These are phyloP conservation scores for Wickerhamomyces sp. DNA, from an alignment of 1,139 yeast species.

Conservation along the genomic window DNA sequence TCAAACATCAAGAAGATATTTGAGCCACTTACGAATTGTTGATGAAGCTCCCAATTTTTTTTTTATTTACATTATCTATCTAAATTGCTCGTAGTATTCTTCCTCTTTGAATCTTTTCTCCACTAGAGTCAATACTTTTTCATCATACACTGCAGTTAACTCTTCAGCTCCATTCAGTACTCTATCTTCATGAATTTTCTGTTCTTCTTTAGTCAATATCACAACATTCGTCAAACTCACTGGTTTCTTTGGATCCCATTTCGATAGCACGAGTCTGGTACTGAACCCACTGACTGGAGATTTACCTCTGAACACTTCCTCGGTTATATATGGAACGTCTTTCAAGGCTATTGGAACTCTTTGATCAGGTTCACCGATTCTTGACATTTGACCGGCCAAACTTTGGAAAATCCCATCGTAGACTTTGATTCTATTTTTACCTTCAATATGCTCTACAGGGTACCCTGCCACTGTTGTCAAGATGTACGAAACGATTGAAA, in stretches of 20 bases:
- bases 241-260: conserved; percentile 70
- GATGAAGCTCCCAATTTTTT: too few relatives aligned
- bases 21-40: too few relatives aligned
- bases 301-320: conserved; percentile 89
- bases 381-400: conserved; percentile 79
- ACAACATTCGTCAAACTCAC: conserved; percentile 69
- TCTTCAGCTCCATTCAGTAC: conserved; percentile 62
- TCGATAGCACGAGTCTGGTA: conserved; percentile 69
- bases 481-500: conserved; percentile 80
- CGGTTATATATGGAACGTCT: conserved; percentile 82
- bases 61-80: conserved; percentile 30
- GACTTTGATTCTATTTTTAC: conserved; percentile 79
- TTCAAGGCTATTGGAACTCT: conserved; percentile 64
- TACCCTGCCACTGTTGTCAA: conserved; percentile 80
- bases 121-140: conserved; percentile 55
- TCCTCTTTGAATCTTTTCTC: conserved; percentile 69
- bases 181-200: conserved; percentile 66
- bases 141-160: conserved; percentile 58
- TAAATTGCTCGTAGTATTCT: conserved; percentile 56
- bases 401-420: conserved; percentile 81
- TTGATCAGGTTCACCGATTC: conserved; percentile 66
- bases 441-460: conserved; percentile 83
- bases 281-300: conserved; percentile 84
- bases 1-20: too few relatives aligned
- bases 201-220: conserved; percentile 86